phyloP scores from a whole-genome alignment of 805 yeast genomes.

The Lachancea kluyveri region DNA sequence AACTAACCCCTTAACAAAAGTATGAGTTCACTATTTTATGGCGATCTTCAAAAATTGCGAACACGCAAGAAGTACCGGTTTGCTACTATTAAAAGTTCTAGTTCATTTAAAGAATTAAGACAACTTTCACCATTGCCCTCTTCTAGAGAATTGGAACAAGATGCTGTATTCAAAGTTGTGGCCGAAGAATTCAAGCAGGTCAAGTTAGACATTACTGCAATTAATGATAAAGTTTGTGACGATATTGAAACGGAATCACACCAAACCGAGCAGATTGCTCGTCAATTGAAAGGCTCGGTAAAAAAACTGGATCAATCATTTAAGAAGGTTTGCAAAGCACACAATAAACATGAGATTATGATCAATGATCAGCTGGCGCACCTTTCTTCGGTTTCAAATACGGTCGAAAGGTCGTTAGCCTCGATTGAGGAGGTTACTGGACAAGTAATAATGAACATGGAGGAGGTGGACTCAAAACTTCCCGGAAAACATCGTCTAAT shows the following conservation, averaged over 20 bases:
- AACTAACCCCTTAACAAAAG: neutral
- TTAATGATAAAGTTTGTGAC: conserved; percentile 19
- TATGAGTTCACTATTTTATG: conserved; percentile 3
- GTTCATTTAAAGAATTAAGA: conserved; percentile 16
- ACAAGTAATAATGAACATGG: neutral
- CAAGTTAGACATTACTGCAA: conserved; percentile 13
- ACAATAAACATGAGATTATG: conserved; percentile 10
- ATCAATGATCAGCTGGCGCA: neutral
- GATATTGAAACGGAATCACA: conserved; percentile 29
- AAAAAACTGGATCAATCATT: conserved; percentile 20
- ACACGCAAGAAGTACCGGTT: conserved; percentile 9
- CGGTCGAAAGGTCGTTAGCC: neutral
- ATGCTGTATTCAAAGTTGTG: conserved; percentile 21
- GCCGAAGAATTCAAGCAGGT: conserved; percentile 20
- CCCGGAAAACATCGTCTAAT: conserved; percentile 34
- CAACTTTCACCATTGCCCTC: conserved; percentile 12
- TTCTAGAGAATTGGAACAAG: conserved; percentile 13
- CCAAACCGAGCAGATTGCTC: conserved; percentile 23
- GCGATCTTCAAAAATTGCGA: conserved; percentile 2
- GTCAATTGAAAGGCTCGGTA: conserved; percentile 17
- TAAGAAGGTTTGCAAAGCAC: conserved; percentile 9
- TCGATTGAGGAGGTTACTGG: neutral
- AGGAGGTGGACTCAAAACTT: conserved; percentile 28
- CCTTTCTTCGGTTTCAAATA: neutral
- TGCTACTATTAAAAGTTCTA: conserved; percentile 10